Base-by-base conservation (phyloP, 768 basidiomycete species). In the Termitomyces titanicus region DNA sequence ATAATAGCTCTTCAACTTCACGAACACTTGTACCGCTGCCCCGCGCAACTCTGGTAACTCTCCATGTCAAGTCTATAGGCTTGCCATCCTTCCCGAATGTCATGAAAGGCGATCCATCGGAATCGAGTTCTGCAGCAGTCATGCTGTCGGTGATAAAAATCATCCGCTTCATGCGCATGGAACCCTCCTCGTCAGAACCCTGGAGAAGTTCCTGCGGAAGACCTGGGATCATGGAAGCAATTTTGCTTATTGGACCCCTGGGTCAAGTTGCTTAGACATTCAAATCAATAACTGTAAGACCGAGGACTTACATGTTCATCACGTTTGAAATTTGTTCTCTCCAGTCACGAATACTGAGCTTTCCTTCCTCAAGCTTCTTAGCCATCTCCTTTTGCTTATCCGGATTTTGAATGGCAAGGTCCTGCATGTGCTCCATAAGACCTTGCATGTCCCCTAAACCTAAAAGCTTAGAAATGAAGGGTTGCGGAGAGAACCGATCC, bases 91-190 rank as follows among this genome's bases (percentile, higher is more conserved):
- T 91, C 20, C 82, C 85, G 58, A 77, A 73, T 63, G 90, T 87
- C 85, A 95, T 88, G 72, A 99, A 99, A 27, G 85, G 81, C 37
- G 86, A 76, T 4, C 97, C 97, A 67, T 99, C 97, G 5, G 93
- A 96, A 73, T 99, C 94, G 51, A 99, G 83, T 71, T 99, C 97
- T 52, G 73, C 72, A 34, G 90, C 85, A 47, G 92, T 92, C 97
- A 99, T 99, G 65, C 92, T 93, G 70, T 99, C 97, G 11, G 94
- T 97, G 65, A 99, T 98, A 74, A 89, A 98, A 63, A 98, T 92
- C 90, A 99, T 93, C 56, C 95, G 87, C 73, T 98, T 98, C 85
- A 99, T 86, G 54, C 93, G 88, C 56, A 81, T 67, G 5, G 88
- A 83, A 29, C 92, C 93, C 63, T 99, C 96, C 70, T 98, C 95